phyloP scores from a whole-genome alignment of 768 basidiomycete genomes.

The Lactarius psammicola region DNA sequence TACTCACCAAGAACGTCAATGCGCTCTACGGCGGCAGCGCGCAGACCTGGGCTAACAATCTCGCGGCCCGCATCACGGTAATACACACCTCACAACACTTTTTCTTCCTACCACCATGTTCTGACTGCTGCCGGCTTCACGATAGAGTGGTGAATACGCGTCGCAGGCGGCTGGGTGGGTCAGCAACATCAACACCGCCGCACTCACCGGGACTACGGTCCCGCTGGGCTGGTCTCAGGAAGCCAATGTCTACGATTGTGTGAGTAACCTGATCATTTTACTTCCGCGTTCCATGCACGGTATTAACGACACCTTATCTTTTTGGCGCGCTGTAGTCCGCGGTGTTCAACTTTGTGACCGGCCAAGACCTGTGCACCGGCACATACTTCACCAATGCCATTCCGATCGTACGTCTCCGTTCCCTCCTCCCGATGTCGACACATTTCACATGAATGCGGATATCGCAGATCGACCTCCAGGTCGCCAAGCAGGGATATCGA shows the following conservation, averaged over 20 bases:
- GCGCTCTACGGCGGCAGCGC: constrained; percentile 28
- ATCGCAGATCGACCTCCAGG: constrained; percentile 33
- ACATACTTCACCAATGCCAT: constrained; percentile 32
- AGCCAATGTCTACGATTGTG: constrained; percentile 34
- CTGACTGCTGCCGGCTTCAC: too few relatives aligned
- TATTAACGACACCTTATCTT: not conserved
- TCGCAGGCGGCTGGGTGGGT: constrained; percentile 34
- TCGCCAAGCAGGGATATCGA: constrained; percentile 34
- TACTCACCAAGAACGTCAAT: constrained; percentile 31
- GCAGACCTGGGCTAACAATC: constrained; percentile 39
- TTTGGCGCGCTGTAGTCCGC: constrained; percentile 21
- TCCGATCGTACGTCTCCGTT: constrained; percentile 27
- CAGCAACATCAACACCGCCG: constrained; percentile 32
- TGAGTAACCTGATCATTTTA: constrained; percentile 17
- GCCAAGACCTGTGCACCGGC: constrained; percentile 33
- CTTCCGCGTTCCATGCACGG: not conserved
- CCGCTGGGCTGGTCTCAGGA: constrained; percentile 36
- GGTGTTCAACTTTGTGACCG: constrained; percentile 32
- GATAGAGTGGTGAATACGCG: constrained; percentile 34
- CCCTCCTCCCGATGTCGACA: not conserved
- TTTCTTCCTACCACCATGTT: too few relatives aligned
- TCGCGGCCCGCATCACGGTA: constrained; percentile 45
- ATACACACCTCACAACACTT: not conserved
- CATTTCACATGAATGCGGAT: not conserved
- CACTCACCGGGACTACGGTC: constrained; percentile 33